These are phyloP conservation scores for Hyaloscypha bicolor DNA, from an alignment of 495 filamentous ascomycete species.

Conservation along the genomic window DNA sequence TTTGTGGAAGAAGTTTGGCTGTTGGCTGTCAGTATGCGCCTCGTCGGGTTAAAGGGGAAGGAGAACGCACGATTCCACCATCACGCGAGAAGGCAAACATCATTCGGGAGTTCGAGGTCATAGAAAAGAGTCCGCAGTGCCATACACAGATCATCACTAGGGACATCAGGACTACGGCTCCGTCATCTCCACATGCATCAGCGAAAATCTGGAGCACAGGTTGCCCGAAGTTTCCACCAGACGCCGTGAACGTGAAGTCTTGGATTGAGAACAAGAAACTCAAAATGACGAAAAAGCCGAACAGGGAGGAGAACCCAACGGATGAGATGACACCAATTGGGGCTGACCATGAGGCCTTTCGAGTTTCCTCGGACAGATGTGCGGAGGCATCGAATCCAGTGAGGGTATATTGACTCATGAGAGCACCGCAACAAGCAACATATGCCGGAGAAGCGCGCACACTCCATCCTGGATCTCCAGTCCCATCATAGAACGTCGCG, in stretches of 20 bases:
- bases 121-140: constrained; percentile 61
- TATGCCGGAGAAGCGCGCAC: constrained; percentile 56
- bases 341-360: constrained; percentile 59
- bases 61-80: constrained; percentile 45
- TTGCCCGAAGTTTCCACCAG: constrained; percentile 43
- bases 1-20: constrained; percentile 48
- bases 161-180: constrained; percentile 56
- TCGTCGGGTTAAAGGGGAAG: constrained; percentile 26
- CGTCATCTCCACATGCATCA: constrained; percentile 56
- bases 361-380: constrained; percentile 62
- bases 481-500: constrained; percentile 59
- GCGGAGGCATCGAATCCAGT: constrained; percentile 59
- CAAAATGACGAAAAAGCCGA: constrained; percentile 65
- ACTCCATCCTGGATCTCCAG: constrained; percentile 50
- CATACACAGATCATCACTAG: constrained; percentile 63
- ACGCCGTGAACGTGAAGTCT: constrained; percentile 50
- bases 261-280: constrained; percentile 62
- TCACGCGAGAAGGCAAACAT: constrained; percentile 64
- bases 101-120: constrained; percentile 65
- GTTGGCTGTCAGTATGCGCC: not conserved
- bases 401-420: constrained; percentile 59
- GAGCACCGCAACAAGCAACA: constrained; percentile 53
- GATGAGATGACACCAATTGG: constrained; percentile 63
- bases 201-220: constrained; percentile 61
- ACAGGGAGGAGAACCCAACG: constrained; percentile 58